phyloP scores from a whole-genome alignment of 2,329 filamentous ascomycete species.

The Aspergillus fijiensis region DNA sequence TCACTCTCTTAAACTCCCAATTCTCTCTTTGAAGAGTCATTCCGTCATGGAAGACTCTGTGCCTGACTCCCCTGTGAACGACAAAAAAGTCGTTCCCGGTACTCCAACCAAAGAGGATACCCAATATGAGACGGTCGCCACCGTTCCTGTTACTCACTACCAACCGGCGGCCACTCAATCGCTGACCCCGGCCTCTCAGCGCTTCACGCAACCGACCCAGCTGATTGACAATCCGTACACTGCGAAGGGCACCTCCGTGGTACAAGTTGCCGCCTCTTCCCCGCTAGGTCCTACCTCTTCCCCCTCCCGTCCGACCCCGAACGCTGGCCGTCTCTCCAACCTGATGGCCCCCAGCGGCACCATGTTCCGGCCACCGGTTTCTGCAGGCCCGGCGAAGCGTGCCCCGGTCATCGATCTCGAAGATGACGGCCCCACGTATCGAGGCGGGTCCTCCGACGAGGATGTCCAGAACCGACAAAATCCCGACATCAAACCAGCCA shows the following conservation, averaged over 20 bases:
- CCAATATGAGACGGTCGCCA: slow-evolving; percentile 51
- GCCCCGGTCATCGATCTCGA: slow-evolving; percentile 49
- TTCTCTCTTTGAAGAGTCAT: not conserved
- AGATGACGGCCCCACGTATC: slow-evolving; percentile 58
- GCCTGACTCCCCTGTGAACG: slow-evolving; percentile 41
- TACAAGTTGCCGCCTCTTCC: slow-evolving; percentile 90
- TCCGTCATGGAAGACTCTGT: slow-evolving; percentile 41
- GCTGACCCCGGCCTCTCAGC: slow-evolving; percentile 50
- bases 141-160: slow-evolving; percentile 42
- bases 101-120: slow-evolving; percentile 34
- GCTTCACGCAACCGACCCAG: slow-evolving; percentile 62
- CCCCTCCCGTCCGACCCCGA: slow-evolving; percentile 36
- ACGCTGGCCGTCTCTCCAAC: slow-evolving; percentile 53
- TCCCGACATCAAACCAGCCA: slow-evolving; percentile 62
- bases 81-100: slow-evolving; percentile 34
- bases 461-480: slow-evolving; percentile 46
- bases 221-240: slow-evolving; percentile 49
- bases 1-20: not conserved
- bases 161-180: slow-evolving; percentile 31
- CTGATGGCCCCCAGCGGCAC: slow-evolving; percentile 77
- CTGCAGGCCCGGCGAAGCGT: slow-evolving; percentile 41
- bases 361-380: slow-evolving; percentile 57
- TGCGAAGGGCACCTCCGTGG: slow-evolving; percentile 40
- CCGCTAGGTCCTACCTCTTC: slow-evolving; percentile 59
- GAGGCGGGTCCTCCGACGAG: slow-evolving; percentile 65